Conservation (phyloP, 768 basidiomycete species). For the Psilocybe subaeruginosa region DNA sequence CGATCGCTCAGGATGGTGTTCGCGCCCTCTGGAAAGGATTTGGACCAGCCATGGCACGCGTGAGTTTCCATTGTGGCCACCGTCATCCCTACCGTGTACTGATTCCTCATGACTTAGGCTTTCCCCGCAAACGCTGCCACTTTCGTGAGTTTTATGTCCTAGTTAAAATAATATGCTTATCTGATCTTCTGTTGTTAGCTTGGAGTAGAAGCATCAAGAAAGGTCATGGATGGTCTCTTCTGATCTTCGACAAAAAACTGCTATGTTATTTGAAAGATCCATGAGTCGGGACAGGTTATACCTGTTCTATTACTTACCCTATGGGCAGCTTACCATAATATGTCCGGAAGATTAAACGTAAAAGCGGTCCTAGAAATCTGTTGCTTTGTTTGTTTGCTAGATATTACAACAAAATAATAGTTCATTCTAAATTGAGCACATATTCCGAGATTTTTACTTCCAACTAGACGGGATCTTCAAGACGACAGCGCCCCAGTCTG, state of each 20-base stretch:
- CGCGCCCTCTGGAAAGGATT: slow-evolving; percentile 95
- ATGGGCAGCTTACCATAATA: not conserved
- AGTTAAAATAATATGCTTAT: slow-evolving; percentile 1
- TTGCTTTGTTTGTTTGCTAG: slow-evolving; percentile 3
- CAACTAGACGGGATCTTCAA: slow-evolving; percentile 80
- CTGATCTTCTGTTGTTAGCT: slow-evolving; percentile 52
- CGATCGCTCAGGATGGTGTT: slow-evolving; percentile 87
- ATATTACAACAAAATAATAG: slow-evolving; percentile 20
- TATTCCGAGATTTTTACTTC: slow-evolving; percentile 41
- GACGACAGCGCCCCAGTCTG: slow-evolving; percentile 69
- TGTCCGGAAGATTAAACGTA: not conserved
- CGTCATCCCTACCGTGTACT: not conserved
- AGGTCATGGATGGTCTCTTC: slow-evolving; percentile 73
- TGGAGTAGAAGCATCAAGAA: slow-evolving; percentile 90
- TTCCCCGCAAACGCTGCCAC: slow-evolving; percentile 98
- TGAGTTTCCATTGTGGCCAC: slow-evolving; percentile 37
- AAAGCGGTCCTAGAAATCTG: slow-evolving; percentile 12
- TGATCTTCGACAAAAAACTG: slow-evolving; percentile 22
- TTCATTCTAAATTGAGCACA: slow-evolving; percentile 16
- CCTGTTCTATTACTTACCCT: not conserved
- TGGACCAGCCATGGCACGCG: slow-evolving; percentile 94
- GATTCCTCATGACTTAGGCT: slow-evolving; percentile 51
- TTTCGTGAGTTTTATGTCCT: slow-evolving; percentile 60
- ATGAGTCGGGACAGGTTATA: not conserved
- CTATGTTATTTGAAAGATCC: not conserved